Conservation (phyloP, 2,329 filamentous ascomycete genomes). For the Ramularia collo-cygni region DNA sequence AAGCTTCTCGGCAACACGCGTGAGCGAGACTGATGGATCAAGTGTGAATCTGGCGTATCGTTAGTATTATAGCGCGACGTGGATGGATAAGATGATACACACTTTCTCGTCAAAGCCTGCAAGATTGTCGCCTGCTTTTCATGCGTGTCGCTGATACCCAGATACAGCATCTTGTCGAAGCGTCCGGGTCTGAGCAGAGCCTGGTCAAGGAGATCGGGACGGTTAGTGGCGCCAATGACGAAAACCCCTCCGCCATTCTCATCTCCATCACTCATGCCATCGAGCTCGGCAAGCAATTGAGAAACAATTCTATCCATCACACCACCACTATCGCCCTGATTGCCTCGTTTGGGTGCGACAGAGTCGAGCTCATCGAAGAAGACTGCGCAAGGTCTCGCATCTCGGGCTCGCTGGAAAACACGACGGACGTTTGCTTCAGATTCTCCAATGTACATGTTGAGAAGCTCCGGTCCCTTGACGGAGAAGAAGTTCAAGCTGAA, state of each 20-base stretch:
- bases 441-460: constrained; percentile 96
- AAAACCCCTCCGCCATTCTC: constrained; percentile 79
- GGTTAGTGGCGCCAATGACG: constrained; percentile 92
- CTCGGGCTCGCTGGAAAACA: constrained; percentile 79
- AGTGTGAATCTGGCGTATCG: constrained; percentile 64
- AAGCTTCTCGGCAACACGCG: constrained; percentile 64
- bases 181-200: constrained; percentile 81
- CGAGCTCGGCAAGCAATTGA: constrained; percentile 87
- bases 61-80: constrained; percentile 4
- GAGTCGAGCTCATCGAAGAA: constrained; percentile 93
- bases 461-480: constrained; percentile 82
- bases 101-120: constrained; percentile 91
- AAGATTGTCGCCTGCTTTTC: constrained; percentile 93
- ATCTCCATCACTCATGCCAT: constrained; percentile 93
- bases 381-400: constrained; percentile 80
- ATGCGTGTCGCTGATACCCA: constrained; percentile 93
- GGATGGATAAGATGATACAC: constrained; percentile 34
- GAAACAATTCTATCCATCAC: constrained; percentile 98
- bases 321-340: constrained; percentile 92
- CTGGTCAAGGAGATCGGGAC: constrained; percentile 86
- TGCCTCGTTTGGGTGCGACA: constrained; percentile 91
- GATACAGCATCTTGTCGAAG: constrained; percentile 97
- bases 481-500: constrained; percentile 93
- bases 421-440: constrained; percentile 86
- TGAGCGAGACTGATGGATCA: constrained; percentile 68